Conservation (phyloP, 305 asterid species). For the Fraxinus paxiana region DNA sequence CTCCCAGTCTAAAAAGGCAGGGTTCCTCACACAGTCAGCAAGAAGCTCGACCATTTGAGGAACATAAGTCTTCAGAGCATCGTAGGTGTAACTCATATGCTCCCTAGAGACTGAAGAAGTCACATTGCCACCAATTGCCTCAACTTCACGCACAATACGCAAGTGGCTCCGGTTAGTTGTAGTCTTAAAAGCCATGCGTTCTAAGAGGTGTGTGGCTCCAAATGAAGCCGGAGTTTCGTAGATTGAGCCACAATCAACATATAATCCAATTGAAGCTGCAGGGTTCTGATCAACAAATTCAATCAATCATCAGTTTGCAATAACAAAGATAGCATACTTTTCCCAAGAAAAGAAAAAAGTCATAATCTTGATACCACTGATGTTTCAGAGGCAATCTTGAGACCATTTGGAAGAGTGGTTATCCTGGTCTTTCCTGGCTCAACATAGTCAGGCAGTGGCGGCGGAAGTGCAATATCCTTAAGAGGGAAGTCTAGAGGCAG, state of each 20-base stretch:
- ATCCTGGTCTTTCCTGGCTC: conserved; percentile 71
- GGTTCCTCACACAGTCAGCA: conserved; percentile 76
- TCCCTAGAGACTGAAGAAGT: conserved; percentile 76
- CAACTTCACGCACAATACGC: conserved; percentile 83
- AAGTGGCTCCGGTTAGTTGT: conserved; percentile 76
- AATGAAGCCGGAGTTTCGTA: conserved; percentile 66
- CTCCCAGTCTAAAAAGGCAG: conserved; percentile 94
- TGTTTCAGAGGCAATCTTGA: conserved; percentile 74
- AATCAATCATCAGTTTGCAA: conserved; percentile 14
- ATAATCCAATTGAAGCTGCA: conserved; percentile 77
- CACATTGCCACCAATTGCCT: conserved; percentile 93
- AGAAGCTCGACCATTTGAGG: conserved; percentile 98
- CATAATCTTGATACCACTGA: conserved; percentile 54
- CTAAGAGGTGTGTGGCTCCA: conserved; percentile 86
- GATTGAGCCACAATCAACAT: conserved; percentile 83
- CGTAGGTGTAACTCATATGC: conserved; percentile 79
- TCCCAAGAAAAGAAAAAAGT: background rate
- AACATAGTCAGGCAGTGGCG: conserved; percentile 73
- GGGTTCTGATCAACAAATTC: conserved; percentile 54
- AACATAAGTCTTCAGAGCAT: conserved; percentile 67
- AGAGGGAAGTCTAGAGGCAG: conserved; percentile 83
- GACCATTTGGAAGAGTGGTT: conserved; percentile 75
- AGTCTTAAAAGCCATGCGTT: conserved; percentile 92
- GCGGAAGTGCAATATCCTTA: conserved; percentile 53
- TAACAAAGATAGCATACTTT: background rate